Evolutionary conservation across 1,284 basidiomycete species (phyloP).

Genomic region (Ustilago shanxiensis): DNA sequence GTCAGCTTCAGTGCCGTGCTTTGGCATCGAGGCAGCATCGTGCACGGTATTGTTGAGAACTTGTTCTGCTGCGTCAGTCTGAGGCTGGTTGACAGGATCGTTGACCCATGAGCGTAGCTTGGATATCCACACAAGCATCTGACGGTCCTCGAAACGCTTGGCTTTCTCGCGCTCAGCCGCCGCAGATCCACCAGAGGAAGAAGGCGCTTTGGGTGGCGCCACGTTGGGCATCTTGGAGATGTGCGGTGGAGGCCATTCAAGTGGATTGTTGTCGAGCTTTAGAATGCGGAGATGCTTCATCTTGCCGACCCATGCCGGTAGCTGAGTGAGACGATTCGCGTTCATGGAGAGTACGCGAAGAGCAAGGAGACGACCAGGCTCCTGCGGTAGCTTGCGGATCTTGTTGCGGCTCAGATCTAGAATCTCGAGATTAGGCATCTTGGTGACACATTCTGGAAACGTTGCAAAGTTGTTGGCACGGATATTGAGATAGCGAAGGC

Average conservation of each 20-base stretch:
- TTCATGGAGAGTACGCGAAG: conserved; percentile 86
- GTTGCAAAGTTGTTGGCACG: conserved; percentile 86
- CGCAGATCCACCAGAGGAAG: conserved; percentile 64
- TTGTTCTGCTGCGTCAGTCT: neutral
- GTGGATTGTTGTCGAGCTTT: conserved; percentile 84
- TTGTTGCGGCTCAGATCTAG: conserved; percentile 94
- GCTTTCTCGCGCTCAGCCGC: conserved; percentile 52
- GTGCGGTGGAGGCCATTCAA: conserved; percentile 82
- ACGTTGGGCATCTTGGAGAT: conserved; percentile 58
- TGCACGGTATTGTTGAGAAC: neutral
- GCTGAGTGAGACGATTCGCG: conserved; percentile 82
- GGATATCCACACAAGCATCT: conserved; percentile 62
- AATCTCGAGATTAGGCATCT: conserved; percentile 88
- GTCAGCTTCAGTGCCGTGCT: neutral
- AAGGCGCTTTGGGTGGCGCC: conserved; percentile 30
- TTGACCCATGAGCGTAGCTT: conserved; percentile 60
- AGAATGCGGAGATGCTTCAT: conserved; percentile 83
- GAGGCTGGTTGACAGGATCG: conserved; percentile 30
- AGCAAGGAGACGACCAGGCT: conserved; percentile 83
- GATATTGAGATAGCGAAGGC: conserved; percentile 91
- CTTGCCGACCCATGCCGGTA: conserved; percentile 83
- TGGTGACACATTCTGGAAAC: conserved; percentile 81
- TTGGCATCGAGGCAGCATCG: neutral
- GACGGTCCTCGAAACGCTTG: conserved; percentile 53
- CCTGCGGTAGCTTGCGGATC: conserved; percentile 81